phyloP scores from a whole-genome alignment of 495 filamentous ascomycete genomes.

The Penicillium longicatenatum region DNA sequence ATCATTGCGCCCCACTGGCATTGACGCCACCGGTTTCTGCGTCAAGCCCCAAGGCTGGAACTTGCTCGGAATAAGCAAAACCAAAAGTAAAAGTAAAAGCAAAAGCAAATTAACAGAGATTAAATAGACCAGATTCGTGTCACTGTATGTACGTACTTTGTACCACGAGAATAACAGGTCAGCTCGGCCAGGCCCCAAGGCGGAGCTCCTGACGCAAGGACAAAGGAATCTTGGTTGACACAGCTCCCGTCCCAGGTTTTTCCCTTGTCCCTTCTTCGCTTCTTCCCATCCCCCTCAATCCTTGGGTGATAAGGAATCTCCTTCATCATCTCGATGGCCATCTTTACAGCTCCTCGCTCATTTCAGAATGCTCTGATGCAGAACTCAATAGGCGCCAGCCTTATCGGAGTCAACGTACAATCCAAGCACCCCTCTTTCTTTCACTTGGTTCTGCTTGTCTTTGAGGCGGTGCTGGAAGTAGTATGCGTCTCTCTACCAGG shows the following conservation, averaged over 20 bases:
- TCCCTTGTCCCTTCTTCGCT: background rate
- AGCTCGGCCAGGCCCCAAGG: no score
- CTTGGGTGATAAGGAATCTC: conserved; percentile 4
- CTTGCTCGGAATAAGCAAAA: no score
- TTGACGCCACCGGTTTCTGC: background rate
- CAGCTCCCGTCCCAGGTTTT: conserved; percentile 1
- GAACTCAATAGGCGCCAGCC: conserved; percentile 35
- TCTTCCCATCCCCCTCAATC: conserved; percentile 4
- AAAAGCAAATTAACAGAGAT: no score
- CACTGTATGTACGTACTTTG: background rate
- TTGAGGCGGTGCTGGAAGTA: conserved; percentile 94
- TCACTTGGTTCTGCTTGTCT: conserved; percentile 82
- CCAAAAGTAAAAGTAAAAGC: no score
- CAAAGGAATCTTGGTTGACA: conserved; percentile 1
- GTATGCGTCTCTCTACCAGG: conserved; percentile 93
- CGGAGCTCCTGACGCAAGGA: background rate
- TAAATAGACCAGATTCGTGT: no score
- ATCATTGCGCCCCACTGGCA: background rate
- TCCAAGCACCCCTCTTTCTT: conserved; percentile 66
- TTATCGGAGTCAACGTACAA: conserved; percentile 36
- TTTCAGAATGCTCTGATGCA: conserved; percentile 52
- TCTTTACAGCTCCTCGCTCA: conserved; percentile 64
- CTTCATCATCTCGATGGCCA: conserved; percentile 40
- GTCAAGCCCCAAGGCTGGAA: no score
- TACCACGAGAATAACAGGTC: background rate